phyloP scores from a whole-genome alignment of 2,329 filamentous ascomycete species.

The Trematosphaeria pertusa region DNA sequence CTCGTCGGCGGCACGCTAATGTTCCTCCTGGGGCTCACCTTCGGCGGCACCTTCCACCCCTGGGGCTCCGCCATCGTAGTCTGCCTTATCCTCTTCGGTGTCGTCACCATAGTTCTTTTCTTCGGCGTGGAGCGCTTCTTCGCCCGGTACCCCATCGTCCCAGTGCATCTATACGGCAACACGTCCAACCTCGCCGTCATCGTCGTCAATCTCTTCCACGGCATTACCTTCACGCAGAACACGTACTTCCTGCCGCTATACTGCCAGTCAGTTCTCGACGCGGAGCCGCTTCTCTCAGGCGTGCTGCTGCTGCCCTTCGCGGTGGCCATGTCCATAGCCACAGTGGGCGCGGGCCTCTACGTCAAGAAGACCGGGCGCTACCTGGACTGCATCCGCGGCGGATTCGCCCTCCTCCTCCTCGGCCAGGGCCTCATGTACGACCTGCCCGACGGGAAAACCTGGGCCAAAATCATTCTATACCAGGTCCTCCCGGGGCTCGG shows the following conservation, averaged over 20 bases:
- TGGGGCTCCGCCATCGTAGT: conserved; percentile 76
- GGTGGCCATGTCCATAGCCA: too few relatives aligned
- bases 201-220: conserved; percentile 51
- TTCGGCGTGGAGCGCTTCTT: conserved; percentile 72
- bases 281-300: conserved; percentile 62
- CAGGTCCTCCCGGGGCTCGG: conserved; percentile 54
- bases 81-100: conserved; percentile 75
- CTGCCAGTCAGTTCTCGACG: conserved; percentile 69
- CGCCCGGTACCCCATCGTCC: conserved; percentile 77
- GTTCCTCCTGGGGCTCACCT: conserved; percentile 72
- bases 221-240: conserved; percentile 59
- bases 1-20: conserved; percentile 54
- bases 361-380: too few relatives aligned
- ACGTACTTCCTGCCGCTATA: conserved; percentile 75
- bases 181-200: conserved; percentile 64
- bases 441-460: neutral
- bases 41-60: conserved; percentile 74
- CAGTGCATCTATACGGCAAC: conserved; percentile 69
- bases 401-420: neutral
- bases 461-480: neutral
- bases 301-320: conserved; percentile 63
- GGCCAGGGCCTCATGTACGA: neutral
- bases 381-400: too few relatives aligned
- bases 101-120: conserved; percentile 68
- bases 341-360: too few relatives aligned